Evolutionary conservation across 805 yeast genomes (phyloP).

Genomic region (Kodamaea leandrae): DNA sequence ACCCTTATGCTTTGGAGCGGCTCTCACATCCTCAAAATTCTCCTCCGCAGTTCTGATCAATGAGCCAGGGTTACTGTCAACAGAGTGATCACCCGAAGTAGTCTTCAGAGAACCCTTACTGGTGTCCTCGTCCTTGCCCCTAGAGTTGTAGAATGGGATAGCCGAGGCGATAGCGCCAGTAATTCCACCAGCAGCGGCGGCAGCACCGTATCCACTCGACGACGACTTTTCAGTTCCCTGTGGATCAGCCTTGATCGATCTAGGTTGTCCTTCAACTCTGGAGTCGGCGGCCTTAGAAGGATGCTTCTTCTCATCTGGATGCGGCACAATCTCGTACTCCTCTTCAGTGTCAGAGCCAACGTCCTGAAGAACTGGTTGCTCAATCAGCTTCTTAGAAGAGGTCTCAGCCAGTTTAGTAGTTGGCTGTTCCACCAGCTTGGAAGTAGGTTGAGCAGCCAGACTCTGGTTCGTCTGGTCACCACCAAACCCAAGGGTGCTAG

Average conservation of each 20-base stretch:
- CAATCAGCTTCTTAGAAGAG: neutral
- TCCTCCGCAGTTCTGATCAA: constrained; percentile 15
- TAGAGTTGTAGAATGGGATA: neutral
- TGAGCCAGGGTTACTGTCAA: constrained; percentile 1
- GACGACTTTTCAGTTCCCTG: neutral
- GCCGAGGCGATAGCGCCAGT: constrained; percentile 3
- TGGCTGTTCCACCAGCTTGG: no score
- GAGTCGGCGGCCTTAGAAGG: neutral
- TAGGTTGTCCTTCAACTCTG: neutral
- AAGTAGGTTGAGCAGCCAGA: no score
- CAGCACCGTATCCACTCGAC: constrained; percentile 3
- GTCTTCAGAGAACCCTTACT: neutral
- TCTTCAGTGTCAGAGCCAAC: constrained; percentile 1
- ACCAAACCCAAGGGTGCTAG: constrained; percentile 4
- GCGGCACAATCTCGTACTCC: neutral
- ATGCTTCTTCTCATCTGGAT: neutral
- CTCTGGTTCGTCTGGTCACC: neutral
- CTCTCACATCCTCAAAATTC: constrained; percentile 16
- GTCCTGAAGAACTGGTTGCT: constrained; percentile 5
- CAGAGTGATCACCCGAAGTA: neutral
- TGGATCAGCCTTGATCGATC: neutral
- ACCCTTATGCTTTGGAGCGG: constrained; percentile 13
- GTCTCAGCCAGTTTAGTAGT: neutral
- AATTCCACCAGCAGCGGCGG: constrained; percentile 9
- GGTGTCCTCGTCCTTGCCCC: neutral